Base-by-base conservation (phyloP, 2,329 filamentous ascomycete genomes). In the Xylariaceae sp. region DNA sequence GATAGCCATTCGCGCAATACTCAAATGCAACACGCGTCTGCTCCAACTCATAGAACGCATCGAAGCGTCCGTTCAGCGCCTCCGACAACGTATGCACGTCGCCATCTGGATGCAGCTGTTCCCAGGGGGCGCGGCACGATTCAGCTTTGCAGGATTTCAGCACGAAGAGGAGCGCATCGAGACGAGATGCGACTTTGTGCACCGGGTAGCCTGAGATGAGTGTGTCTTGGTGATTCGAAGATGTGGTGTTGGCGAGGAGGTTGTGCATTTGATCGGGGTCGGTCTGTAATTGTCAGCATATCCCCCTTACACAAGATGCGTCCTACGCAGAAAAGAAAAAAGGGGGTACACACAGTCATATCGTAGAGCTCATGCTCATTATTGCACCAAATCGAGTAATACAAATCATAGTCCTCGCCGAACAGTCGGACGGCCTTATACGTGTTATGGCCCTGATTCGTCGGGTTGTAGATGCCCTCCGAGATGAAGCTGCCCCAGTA, bases 321-420 rank as follows among this genome's bases (percentile, higher is more conserved):
- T 30, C 23, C 4, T 30, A 17, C 77, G 74, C 61, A 79, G 76
- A 42, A 78, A 78, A 3, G 73, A 76, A 44, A 78, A 78, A 3
- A 73, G 80, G 80, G 81, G 15, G 5, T n/a, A 13, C 1, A 44
- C 78, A 79, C 69, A 63, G 56, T 75, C 44, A 83, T 66, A 61
- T 84, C 77, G 64, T 84, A 86, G 1, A 82, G 74, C 64, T 86
- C 82, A 51, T 80, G 77, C 66, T 84, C 81, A 57, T 82, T 81
- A 4, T 73, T 83, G 65, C 83, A 85, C 82, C 82, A 85, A 3
- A 70, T 64, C 3, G 68, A 63, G 39, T 85, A 86, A 63, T 82
- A 80, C 2, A 85, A 66, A 58, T 76, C 81, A 60, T 84, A 85
- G 1, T 72, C 71, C 0, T 76, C 65, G 0, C 74, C 72, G 0